Evolutionary conservation across 805 yeast genomes (phyloP).

Genomic region (Monosporozyma yasuniensis): DNA sequence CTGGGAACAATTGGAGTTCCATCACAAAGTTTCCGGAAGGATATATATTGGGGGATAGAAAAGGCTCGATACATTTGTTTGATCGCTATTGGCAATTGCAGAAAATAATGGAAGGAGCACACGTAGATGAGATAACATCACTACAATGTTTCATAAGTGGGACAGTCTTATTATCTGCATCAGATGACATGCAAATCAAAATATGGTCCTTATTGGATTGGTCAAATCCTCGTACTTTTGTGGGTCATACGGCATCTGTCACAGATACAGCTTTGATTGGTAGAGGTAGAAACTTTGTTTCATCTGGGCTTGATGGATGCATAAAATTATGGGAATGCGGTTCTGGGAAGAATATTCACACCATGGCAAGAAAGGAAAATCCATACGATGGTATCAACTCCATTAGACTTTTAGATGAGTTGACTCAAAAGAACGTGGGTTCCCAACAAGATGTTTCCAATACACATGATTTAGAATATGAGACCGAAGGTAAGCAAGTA

Average conservation of each 20-base stretch:
- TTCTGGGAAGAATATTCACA: slow-evolving; percentile 37
- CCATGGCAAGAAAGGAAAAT: slow-evolving; percentile 32
- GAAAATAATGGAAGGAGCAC: slow-evolving; percentile 34
- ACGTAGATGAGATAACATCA: slow-evolving; percentile 38
- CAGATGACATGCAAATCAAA: slow-evolving; percentile 50
- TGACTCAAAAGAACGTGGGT: neutral
- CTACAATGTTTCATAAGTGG: slow-evolving; percentile 54
- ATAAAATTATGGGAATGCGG: slow-evolving; percentile 66
- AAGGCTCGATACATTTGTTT: slow-evolving; percentile 28
- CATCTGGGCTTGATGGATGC: slow-evolving; percentile 47
- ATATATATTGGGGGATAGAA: slow-evolving; percentile 29
- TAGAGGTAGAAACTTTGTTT: slow-evolving; percentile 57
- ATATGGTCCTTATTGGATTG: slow-evolving; percentile 51
- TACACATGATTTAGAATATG: slow-evolving; percentile 38
- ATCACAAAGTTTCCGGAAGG: slow-evolving; percentile 29
- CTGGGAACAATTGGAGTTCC: slow-evolving; percentile 21
- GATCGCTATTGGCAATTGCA: slow-evolving; percentile 9
- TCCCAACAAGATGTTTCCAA: neutral
- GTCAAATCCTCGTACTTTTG: slow-evolving; percentile 40
- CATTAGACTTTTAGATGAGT: slow-evolving; percentile 6
- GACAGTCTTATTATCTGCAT: slow-evolving; percentile 48
- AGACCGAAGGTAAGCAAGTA: slow-evolving; percentile 37
- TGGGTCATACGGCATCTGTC: slow-evolving; percentile 41
- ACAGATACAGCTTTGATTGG: slow-evolving; percentile 47
- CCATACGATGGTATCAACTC: slow-evolving; percentile 31